phyloP scores from a whole-genome alignment of 192 early-diverging fungal genomes.

The Umbelopsis isabellina region DNA sequence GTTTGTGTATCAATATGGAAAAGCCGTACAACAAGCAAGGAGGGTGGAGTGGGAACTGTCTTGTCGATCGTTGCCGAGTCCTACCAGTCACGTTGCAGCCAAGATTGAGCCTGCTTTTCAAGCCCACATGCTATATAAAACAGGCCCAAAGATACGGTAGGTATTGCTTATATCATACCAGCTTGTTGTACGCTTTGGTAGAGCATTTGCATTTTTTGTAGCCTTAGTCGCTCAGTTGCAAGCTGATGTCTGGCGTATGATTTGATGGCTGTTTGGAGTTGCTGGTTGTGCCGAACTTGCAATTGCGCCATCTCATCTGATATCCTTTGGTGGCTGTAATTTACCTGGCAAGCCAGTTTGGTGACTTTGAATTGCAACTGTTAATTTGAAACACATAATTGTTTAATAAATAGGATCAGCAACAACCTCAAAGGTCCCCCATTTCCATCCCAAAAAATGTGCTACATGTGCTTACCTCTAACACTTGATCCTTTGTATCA shows the following conservation, averaged over 20 bases:
- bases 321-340: conserved; percentile 47
- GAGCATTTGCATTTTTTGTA: conserved; percentile 21
- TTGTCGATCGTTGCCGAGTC: conserved; percentile 14
- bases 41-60: conserved; percentile 14
- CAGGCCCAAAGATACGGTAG: background rate
- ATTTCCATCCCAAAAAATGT: background rate
- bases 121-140: background rate
- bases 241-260: background rate
- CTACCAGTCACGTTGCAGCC: background rate
- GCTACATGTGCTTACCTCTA: conserved; percentile 35
- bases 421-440: background rate
- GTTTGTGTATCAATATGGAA: conserved; percentile 15
- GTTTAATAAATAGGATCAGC: background rate
- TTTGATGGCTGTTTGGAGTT: conserved; percentile 26
- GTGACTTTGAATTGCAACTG: conserved; percentile 46
- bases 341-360: conserved; percentile 42
- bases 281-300: conserved; percentile 44
- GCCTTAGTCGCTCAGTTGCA: conserved; percentile 23
- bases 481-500: conserved; percentile 45
- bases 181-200: background rate
- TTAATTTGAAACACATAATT: conserved; percentile 14
- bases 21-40: conserved; percentile 1
- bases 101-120: background rate
- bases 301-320: conserved; percentile 55
- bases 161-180: background rate